A percentile compares a stretch with the other conserved stretches of the same genome.
Evolutionary conservation across 2,329 filamentous ascomycete species (phyloP).

Genomic region (Cryphonectria naterciae): DNA sequence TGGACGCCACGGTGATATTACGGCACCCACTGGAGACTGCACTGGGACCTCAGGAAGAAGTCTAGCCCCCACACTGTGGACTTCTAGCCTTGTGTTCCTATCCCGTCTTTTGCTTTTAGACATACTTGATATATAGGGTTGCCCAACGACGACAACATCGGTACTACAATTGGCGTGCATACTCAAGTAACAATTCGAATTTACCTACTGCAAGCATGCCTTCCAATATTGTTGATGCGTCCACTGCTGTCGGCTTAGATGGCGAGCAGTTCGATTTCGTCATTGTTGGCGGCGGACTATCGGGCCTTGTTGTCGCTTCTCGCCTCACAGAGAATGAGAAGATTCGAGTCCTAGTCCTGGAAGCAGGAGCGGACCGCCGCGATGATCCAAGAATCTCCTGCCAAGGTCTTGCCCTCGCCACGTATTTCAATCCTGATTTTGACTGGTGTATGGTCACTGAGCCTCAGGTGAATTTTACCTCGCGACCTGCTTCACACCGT

Average conservation of each 20-base stretch:
- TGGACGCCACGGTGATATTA: neutral
- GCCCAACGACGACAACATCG: neutral
- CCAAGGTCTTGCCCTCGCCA: conserved; percentile 40
- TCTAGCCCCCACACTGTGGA: neutral
- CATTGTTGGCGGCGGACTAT: conserved; percentile 54
- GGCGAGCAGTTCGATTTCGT: conserved; percentile 48
- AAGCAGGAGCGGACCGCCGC: conserved; percentile 43
- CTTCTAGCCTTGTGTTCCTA: neutral
- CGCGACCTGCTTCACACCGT: neutral
- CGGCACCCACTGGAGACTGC: neutral
- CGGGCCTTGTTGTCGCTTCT: conserved; percentile 51
- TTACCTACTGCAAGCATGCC: neutral
- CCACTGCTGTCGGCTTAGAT: conserved; percentile 1
- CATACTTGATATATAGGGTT: neutral
- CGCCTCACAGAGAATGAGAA: conserved; percentile 44
- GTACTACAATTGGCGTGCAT: neutral
- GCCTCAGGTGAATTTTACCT: neutral
- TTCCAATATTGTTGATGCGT: conserved; percentile 2
- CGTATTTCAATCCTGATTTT: conserved; percentile 43
- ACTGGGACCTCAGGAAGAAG: neutral
- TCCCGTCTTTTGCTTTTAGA: neutral
- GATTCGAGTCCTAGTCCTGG: conserved; percentile 43
- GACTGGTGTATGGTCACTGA: conserved; percentile 46
- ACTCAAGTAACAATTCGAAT: neutral
- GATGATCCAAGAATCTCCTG: conserved; percentile 43